Evolutionary conservation across 257 asterid species (phyloP).

Genomic region (Nicotiana tomentosiformis): DNA sequence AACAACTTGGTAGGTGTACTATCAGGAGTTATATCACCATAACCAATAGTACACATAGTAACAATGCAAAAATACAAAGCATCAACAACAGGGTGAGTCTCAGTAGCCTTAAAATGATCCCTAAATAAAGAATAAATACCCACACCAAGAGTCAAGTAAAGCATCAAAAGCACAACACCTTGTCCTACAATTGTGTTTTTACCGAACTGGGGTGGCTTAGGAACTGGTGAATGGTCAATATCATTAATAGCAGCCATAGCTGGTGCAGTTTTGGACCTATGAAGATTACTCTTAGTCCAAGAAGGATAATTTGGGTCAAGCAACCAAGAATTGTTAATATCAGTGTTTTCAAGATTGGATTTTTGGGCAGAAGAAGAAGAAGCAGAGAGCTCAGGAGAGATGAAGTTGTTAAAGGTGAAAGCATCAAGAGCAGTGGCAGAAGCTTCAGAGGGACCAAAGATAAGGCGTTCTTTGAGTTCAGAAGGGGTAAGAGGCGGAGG

Average conservation of each 20-base stretch:
- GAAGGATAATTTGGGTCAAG: slow-evolving; percentile 51
- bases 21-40: slow-evolving; percentile 89
- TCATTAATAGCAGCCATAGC: slow-evolving; percentile 83
- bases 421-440: slow-evolving; percentile 41
- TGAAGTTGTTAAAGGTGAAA: slow-evolving; percentile 19
- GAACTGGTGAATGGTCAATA: slow-evolving; percentile 16
- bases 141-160: slow-evolving; percentile 76
- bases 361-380: slow-evolving; percentile 6
- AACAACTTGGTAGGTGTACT: slow-evolving; percentile 64
- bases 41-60: slow-evolving; percentile 97
- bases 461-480: slow-evolving; percentile 63
- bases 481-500: slow-evolving; percentile 60
- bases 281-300: slow-evolving; percentile 49
- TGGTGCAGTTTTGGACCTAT: slow-evolving; percentile 82
- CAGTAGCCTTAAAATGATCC: slow-evolving; percentile 52
- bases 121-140: slow-evolving; percentile 50
- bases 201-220: slow-evolving; percentile 50
- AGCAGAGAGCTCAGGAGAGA: slow-evolving; percentile 23
- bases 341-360: background rate
- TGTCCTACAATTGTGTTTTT: slow-evolving; percentile 54
- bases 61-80: slow-evolving; percentile 92
- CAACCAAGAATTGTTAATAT: slow-evolving; percentile 46
- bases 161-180: slow-evolving; percentile 55
- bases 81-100: slow-evolving; percentile 86
- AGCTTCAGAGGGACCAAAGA: slow-evolving; percentile 56